Evolutionary conservation across 2,329 filamentous ascomycete species (phyloP).

Genomic region (Allantophomopsis lycopodina): DNA sequence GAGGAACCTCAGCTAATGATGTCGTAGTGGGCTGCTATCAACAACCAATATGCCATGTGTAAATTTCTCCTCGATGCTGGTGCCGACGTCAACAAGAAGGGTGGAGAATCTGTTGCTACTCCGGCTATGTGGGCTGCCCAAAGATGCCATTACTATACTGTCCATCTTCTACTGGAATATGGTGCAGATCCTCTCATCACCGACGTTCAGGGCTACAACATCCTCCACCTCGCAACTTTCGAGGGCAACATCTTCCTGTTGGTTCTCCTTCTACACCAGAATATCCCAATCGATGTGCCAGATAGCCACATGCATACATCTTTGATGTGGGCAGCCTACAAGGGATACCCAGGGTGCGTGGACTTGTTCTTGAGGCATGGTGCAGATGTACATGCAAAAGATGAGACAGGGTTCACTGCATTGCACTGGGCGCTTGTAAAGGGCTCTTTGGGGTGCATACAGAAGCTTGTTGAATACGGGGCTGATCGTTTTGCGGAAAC

Average conservation of each 20-base stretch:
- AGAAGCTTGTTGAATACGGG: slow-evolving; percentile 92
- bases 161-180: slow-evolving; percentile 80
- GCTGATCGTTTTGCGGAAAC: slow-evolving; percentile 88
- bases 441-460: slow-evolving; percentile 75
- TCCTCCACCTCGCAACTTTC: slow-evolving; percentile 91
- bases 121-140: slow-evolving; percentile 96
- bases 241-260: slow-evolving; percentile 90
- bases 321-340: slow-evolving; percentile 98
- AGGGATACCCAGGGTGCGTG: slow-evolving; percentile 84
- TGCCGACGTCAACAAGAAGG: slow-evolving; percentile 87
- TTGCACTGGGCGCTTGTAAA: slow-evolving; percentile 96
- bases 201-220: slow-evolving; percentile 95
- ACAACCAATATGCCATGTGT: slow-evolving; percentile 96
- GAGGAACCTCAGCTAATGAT: slow-evolving; percentile 3
- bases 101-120: slow-evolving; percentile 88
- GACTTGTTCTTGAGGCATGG: slow-evolving; percentile 91
- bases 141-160: slow-evolving; percentile 90
- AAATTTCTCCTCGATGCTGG: slow-evolving; percentile 71
- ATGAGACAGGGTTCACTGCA: slow-evolving; percentile 88
- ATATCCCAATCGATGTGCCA: slow-evolving; percentile 82
- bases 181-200: slow-evolving; percentile 87
- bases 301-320: slow-evolving; percentile 87
- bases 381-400: slow-evolving; percentile 77
- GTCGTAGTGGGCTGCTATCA: slow-evolving; percentile 89
- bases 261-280: slow-evolving; percentile 81